phyloP scores from a whole-genome alignment of 2,329 filamentous ascomycete species.

The Colletotrichum viniferum region DNA sequence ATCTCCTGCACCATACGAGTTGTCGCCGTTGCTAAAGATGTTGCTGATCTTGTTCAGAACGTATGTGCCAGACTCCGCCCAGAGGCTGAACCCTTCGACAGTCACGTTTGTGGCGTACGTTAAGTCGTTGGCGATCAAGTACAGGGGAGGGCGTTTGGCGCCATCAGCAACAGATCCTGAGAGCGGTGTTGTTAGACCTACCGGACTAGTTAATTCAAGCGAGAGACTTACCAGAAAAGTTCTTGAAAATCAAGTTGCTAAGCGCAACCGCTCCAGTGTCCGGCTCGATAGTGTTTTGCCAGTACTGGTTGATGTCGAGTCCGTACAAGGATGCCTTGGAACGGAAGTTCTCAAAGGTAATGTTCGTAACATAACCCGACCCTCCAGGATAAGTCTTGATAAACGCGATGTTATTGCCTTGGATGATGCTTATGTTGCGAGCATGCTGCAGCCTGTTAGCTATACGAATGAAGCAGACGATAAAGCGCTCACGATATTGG shows the following conservation, averaged over 20 bases:
- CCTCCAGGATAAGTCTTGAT: neutral
- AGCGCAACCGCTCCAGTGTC: neutral
- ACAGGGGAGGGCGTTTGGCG: neutral
- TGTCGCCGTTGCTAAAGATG: neutral
- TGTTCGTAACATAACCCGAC: neutral
- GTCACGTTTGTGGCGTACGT: neutral
- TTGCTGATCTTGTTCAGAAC: neutral
- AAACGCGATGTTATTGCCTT: neutral
- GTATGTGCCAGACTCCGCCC: neutral
- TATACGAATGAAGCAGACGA: rapidly evolving
- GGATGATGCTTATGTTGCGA: neutral
- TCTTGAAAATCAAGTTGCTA: neutral
- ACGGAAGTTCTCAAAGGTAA: neutral
- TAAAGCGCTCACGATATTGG: neutral
- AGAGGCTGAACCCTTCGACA: neutral
- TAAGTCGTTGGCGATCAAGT: neutral
- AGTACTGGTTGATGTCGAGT: neutral
- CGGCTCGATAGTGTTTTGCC: neutral
- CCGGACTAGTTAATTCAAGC: rapidly evolving
- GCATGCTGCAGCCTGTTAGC: neutral
- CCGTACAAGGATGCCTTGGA: neutral
- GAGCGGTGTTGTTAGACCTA: neutral
- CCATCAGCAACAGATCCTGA: neutral
- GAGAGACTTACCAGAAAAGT: neutral
- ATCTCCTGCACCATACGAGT: neutral